phyloP scores from a whole-genome alignment of 441 rosid species.

The Viola pubescens region DNA sequence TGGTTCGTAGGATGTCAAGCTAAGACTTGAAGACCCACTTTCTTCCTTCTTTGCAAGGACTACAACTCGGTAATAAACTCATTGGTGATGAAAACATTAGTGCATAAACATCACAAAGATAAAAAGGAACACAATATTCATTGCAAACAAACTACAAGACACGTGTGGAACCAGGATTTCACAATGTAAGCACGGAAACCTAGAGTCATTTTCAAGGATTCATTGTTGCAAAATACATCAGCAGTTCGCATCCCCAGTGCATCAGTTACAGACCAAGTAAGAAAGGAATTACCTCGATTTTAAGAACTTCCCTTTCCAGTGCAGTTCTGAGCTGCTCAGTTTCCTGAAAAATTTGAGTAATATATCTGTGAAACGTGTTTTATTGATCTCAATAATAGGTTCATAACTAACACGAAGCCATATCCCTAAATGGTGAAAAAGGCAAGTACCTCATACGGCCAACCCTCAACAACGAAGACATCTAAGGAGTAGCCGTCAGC shows the following conservation, averaged over 20 bases:
- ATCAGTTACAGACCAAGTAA: no score
- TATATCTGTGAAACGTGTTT: conserved; percentile 17
- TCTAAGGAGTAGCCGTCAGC: conserved; percentile 85
- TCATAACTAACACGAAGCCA: not conserved
- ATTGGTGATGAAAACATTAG: no score
- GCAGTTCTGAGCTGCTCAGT: conserved; percentile 64
- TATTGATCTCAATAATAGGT: conserved; percentile 9
- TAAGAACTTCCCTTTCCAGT: conserved; percentile 55
- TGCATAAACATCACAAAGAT: no score
- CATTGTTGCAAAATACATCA: not conserved
- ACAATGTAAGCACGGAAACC: no score
- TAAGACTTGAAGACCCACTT: no score
- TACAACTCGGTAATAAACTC: no score
- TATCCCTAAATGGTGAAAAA: not conserved
- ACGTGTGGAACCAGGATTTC: no score
- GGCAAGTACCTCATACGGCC: conserved; percentile 70
- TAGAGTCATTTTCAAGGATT: not conserved
- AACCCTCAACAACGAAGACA: conserved; percentile 96
- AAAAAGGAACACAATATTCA: no score
- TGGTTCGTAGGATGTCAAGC: no score
- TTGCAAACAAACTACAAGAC: no score
- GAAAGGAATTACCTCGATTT: conserved; percentile 73
- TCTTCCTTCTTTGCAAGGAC: no score
- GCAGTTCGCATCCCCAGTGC: not conserved
- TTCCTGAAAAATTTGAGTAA: conserved; percentile 42